Evolutionary conservation across 495 filamentous ascomycete species (phyloP).

Genomic region (Viridothelium virens): DNA sequence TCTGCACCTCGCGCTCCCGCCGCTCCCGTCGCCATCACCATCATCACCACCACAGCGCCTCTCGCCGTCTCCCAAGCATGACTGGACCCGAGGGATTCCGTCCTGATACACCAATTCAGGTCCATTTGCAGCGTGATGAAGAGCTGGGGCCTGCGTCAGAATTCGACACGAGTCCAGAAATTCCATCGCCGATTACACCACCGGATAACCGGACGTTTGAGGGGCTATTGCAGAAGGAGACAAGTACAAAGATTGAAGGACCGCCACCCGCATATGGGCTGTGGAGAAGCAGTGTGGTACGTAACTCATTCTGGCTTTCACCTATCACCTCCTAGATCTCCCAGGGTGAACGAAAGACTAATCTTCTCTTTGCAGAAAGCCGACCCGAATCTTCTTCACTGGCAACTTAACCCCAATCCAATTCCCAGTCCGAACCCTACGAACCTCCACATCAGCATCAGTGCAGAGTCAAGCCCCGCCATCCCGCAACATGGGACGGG

Average conservation of each 20-base stretch:
- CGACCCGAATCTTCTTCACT: constrained; percentile 72
- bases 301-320: neutral
- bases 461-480: neutral
- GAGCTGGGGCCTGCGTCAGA: constrained; percentile 23
- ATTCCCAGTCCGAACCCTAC: neutral
- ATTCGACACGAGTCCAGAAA: constrained; percentile 14
- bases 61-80: constrained; percentile 23
- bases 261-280: constrained; percentile 83
- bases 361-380: constrained; percentile 41
- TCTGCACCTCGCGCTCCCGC: constrained; percentile 35
- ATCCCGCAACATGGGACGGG: neutral
- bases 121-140: constrained; percentile 33
- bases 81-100: constrained; percentile 31
- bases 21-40: constrained; percentile 17
- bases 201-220: constrained; percentile 3
- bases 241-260: constrained; percentile 37
- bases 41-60: constrained; percentile 15
- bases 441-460: constrained; percentile 3
- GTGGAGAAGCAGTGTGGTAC: constrained; percentile 74
- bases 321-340: constrained; percentile 31
- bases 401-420: constrained; percentile 40
- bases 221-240: constrained; percentile 15
- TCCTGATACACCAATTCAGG: constrained; percentile 33
- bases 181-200: neutral
- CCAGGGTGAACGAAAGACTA: constrained; percentile 6